Conservation (phyloP, 108 stramenopile species). For the Conticribra guillardii region DNA sequence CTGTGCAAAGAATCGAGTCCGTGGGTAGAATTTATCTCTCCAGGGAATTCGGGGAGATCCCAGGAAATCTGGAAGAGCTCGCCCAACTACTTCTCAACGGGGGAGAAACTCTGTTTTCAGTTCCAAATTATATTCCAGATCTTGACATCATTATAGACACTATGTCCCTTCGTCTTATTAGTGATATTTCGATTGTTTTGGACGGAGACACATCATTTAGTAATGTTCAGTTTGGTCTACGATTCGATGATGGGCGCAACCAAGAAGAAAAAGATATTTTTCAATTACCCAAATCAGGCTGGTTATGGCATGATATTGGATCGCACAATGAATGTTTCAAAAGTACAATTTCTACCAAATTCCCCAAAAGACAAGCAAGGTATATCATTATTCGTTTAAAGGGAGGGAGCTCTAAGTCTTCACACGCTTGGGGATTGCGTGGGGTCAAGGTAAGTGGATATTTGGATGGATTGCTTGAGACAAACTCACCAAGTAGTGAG, state of each 20-base stretch:
- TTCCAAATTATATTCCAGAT: constrained; percentile 8
- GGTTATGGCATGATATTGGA: constrained; percentile 11
- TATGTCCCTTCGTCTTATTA: constrained; percentile 8
- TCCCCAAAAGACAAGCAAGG: constrained; percentile 9
- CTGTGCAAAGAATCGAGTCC: constrained; percentile 13
- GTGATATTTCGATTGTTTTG: not conserved
- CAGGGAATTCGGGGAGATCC: not conserved
- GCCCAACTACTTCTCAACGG: constrained; percentile 6
- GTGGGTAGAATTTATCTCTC: constrained; percentile 6
- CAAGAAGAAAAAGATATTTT: constrained; percentile 14
- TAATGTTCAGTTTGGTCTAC: not conserved
- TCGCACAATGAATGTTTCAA: not conserved
- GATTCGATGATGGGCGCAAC: constrained; percentile 15
- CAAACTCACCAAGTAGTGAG: not conserved
- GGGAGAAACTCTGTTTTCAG: constrained; percentile 2
- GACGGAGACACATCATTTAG: not conserved
- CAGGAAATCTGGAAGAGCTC: not conserved
- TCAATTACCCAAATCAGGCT: constrained; percentile 3
- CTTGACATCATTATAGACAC: constrained; percentile 1
- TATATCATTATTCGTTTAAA: constrained; percentile 10
- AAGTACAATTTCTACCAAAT: not conserved
- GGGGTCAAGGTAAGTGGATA: constrained; percentile 3
- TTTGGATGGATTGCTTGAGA: constrained; percentile 3
- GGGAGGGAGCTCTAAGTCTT: constrained; percentile 8
- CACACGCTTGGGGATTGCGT: constrained; percentile 10